Conservation (phyloP, 2,329 filamentous ascomycete genomes). For the Hymenoscyphus scutula region DNA sequence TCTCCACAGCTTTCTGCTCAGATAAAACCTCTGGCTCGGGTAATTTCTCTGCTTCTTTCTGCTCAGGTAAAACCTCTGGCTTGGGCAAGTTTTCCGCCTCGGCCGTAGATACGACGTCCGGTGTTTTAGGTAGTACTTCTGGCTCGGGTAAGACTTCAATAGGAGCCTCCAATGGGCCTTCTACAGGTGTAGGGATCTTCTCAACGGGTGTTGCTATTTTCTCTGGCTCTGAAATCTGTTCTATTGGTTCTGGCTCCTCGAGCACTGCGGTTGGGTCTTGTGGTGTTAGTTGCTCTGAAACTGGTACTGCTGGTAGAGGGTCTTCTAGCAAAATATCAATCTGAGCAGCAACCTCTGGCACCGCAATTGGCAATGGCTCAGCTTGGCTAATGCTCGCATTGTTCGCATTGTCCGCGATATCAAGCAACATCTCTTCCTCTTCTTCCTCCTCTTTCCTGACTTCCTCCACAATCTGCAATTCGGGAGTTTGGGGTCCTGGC, state of each 20-base stretch:
- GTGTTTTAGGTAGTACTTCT: background rate
- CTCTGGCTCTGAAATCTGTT: constrained; percentile 1
- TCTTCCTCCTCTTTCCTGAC: constrained; percentile 26
- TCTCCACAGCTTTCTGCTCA: too few species aligned
- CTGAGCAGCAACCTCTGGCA: background rate
- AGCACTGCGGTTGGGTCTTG: background rate
- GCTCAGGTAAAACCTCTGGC: background rate
- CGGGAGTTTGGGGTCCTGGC: constrained; percentile 21
- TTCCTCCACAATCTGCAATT: constrained; percentile 17
- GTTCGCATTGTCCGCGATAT: constrained; percentile 25
- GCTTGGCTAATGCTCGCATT: constrained; percentile 18
- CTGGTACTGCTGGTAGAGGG: background rate
- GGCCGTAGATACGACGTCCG: background rate
- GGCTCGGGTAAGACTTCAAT: background rate
- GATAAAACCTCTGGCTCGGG: too few species aligned
- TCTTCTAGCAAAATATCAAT: background rate
- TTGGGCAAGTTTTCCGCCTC: background rate
- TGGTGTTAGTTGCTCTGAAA: background rate
- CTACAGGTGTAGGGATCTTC: background rate
- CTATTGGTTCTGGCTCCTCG: background rate
- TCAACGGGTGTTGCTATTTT: constrained; percentile 1
- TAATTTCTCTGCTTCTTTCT: background rate
- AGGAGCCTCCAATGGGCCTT: constrained; percentile 4
- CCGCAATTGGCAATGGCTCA: constrained; percentile 2
- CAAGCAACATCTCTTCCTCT: constrained; percentile 32